These are phyloP conservation scores for Saccharomyces hybrid DNA, from an alignment of 1,139 yeast genomes.

Conservation along the genomic window DNA sequence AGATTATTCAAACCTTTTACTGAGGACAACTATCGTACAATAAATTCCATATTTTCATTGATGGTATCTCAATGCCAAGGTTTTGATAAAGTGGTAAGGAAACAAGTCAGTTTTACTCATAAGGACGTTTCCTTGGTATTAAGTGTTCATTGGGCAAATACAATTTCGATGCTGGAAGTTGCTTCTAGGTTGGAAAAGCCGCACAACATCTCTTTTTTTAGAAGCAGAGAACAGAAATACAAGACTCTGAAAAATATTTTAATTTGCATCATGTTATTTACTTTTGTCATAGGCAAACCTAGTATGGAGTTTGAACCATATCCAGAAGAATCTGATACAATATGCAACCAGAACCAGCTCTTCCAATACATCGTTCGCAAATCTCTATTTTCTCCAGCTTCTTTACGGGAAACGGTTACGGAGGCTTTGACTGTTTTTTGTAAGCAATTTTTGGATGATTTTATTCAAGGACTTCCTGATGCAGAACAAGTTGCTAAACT, in stretches of 20 bases:
- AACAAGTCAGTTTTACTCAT: slow-evolving; percentile 12
- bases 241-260: slow-evolving; percentile 31
- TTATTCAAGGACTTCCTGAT: slow-evolving; percentile 9
- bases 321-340: slow-evolving; percentile 8
- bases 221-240: slow-evolving; percentile 31
- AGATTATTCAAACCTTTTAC: slow-evolving; percentile 12
- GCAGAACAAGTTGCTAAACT: neutral
- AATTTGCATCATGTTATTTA: slow-evolving; percentile 34
- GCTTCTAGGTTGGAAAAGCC: slow-evolving; percentile 41
- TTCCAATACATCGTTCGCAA: slow-evolving; percentile 14
- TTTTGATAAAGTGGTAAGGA: slow-evolving; percentile 20
- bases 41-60: slow-evolving; percentile 16
- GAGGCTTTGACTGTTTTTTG: slow-evolving; percentile 16
- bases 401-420: slow-evolving; percentile 16
- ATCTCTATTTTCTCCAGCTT: slow-evolving; percentile 15
- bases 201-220: slow-evolving; percentile 35
- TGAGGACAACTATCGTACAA: slow-evolving; percentile 11
- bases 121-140: slow-evolving; percentile 20
- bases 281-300: slow-evolving; percentile 21
- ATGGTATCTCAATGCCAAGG: slow-evolving; percentile 17
- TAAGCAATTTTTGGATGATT: slow-evolving; percentile 15
- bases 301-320: slow-evolving; percentile 15
- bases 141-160: slow-evolving; percentile 42
- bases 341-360: slow-evolving; percentile 16
- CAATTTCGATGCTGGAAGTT: slow-evolving; percentile 51